These are phyloP conservation scores for Yamadazyma pseudoaaseri DNA, from an alignment of 1,139 yeast genomes.

Conservation along the genomic window DNA sequence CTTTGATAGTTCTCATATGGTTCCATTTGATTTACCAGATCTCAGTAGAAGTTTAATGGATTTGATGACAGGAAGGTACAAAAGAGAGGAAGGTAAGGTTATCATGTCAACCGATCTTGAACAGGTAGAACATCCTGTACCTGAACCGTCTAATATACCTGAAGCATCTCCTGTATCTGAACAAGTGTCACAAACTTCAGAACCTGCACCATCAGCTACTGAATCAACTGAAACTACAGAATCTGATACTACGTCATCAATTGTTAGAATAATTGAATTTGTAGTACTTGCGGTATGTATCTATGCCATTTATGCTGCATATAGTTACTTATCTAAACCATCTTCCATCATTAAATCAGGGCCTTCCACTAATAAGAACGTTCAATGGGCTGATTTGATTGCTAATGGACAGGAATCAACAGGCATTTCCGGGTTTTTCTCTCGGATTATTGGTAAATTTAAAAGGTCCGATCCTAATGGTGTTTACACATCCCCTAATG, in stretches of 20 bases:
- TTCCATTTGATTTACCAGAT: constrained; percentile 79
- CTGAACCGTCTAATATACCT: constrained; percentile 3
- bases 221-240: constrained; percentile 1
- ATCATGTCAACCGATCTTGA: neutral
- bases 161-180: constrained; percentile 7
- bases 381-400: constrained; percentile 52
- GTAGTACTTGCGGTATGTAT: constrained; percentile 39
- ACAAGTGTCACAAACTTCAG: constrained; percentile 5
- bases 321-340: constrained; percentile 41
- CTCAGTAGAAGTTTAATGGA: constrained; percentile 71
- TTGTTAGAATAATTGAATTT: constrained; percentile 36
- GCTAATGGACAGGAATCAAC: neutral
- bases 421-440: neutral
- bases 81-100: constrained; percentile 14
- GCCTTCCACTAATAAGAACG: constrained; percentile 46
- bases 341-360: constrained; percentile 42
- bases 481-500: constrained; percentile 24
- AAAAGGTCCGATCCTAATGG: constrained; percentile 26
- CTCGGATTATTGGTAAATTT: constrained; percentile 21
- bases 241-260: constrained; percentile 2
- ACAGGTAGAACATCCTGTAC: neutral
- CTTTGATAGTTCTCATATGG: constrained; percentile 88
- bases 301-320: constrained; percentile 44
- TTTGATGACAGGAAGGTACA: constrained; percentile 31
- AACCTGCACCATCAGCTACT: constrained; percentile 7